These are phyloP conservation scores for Pseudovirgaria hyperparasitica DNA, from an alignment of 2,329 filamentous ascomycete genomes.

Conservation along the genomic window DNA sequence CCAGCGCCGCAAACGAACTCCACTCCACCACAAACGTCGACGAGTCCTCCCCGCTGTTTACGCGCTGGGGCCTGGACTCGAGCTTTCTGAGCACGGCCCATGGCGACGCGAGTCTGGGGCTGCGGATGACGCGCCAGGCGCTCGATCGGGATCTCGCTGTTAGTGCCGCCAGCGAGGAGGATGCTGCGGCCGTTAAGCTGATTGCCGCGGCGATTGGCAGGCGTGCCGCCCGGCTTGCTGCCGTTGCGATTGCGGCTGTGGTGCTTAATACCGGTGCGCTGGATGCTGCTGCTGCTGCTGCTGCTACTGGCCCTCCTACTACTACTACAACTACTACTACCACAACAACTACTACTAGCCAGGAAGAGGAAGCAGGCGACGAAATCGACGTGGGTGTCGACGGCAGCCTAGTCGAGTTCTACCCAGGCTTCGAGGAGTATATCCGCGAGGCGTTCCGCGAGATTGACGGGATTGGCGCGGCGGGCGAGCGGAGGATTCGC, in stretches of 20 bases:
- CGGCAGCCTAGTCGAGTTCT: conserved; percentile 88
- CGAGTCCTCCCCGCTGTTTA: conserved; percentile 52
- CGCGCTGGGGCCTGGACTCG: conserved; percentile 83
- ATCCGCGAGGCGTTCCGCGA: conserved; percentile 70
- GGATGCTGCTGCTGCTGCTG: conserved; percentile 12
- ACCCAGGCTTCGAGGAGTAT: conserved; percentile 81
- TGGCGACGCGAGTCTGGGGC: conserved; percentile 60
- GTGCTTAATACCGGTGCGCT: conserved; percentile 71
- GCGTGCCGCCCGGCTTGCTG: conserved; percentile 75
- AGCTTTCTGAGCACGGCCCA: conserved; percentile 79
- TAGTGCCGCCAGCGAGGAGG: conserved; percentile 63
- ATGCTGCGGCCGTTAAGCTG: conserved; percentile 77
- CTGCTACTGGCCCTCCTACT: conserved; percentile 27
- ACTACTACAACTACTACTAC: conserved; percentile 17
- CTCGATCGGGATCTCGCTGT: conserved; percentile 67
- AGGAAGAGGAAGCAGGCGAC: conserved; percentile 41
- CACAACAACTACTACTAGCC: conserved; percentile 24
- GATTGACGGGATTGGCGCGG: conserved; percentile 63
- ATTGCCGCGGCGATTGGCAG: conserved; percentile 75
- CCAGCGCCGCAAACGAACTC: conserved; percentile 56
- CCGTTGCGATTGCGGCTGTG: conserved; percentile 76
- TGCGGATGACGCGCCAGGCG: conserved; percentile 62
- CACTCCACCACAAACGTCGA: conserved; percentile 50
- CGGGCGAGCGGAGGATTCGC: conserved; percentile 72
- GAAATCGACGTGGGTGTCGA: conserved; percentile 89